phyloP scores from a whole-genome alignment of 768 basidiomycete genomes.

The Lactarius sp. region DNA sequence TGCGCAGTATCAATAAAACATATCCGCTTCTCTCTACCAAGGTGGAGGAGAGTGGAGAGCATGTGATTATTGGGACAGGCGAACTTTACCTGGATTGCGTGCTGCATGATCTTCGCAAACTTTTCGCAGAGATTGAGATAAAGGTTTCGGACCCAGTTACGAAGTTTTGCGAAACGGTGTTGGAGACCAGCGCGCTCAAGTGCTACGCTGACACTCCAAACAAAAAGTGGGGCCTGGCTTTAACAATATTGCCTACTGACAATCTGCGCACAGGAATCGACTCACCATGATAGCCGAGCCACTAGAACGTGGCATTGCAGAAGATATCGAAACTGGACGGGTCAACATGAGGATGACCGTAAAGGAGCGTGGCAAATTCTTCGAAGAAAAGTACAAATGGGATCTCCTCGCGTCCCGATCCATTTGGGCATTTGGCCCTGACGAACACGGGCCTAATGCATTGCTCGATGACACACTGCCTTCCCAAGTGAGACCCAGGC shows the following conservation, averaged over 20 bases:
- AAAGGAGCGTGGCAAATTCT: slow-evolving; percentile 93
- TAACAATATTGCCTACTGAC: slow-evolving; percentile 20
- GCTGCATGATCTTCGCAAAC: slow-evolving; percentile 86
- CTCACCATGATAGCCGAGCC: slow-evolving; percentile 99
- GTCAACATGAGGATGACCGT: slow-evolving; percentile 93
- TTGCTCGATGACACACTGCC: slow-evolving; percentile 95
- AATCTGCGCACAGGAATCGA: slow-evolving; percentile 64
- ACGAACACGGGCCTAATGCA: slow-evolving; percentile 91
- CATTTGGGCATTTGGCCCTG: slow-evolving; percentile 99
- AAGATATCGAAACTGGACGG: slow-evolving; percentile 91
- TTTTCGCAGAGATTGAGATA: slow-evolving; percentile 99
- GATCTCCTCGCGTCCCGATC: slow-evolving; percentile 94
- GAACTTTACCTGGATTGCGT: slow-evolving; percentile 96
- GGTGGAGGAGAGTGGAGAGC: slow-evolving; percentile 97
- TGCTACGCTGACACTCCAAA: slow-evolving; percentile 99
- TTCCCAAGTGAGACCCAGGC: slow-evolving; percentile 57
- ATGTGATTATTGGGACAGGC: slow-evolving; percentile 94
- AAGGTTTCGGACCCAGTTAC: slow-evolving; percentile 99
- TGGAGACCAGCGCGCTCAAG: slow-evolving; percentile 96
- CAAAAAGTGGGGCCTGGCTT: slow-evolving; percentile 70
- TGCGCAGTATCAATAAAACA: slow-evolving; percentile 96
- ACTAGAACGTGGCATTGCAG: slow-evolving; percentile 89
- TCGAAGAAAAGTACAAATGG: slow-evolving; percentile 97
- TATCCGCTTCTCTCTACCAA: slow-evolving; percentile 93
- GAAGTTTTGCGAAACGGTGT: slow-evolving; percentile 95